phyloP scores from a whole-genome alignment of 176 grass and related monocot genomes.

The Musa beccarii region DNA sequence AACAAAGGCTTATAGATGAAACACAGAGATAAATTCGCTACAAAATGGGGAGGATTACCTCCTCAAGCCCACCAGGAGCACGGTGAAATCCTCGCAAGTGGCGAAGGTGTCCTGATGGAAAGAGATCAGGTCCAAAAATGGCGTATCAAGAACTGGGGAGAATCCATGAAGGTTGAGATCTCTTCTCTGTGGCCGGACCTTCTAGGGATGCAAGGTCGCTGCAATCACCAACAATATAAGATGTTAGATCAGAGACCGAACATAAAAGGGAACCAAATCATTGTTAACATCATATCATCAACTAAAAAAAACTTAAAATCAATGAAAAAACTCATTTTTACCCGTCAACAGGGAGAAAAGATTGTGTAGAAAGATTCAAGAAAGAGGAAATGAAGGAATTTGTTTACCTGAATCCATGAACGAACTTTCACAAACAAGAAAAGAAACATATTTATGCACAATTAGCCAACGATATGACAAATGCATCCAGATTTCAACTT shows the following conservation, averaged over 20 bases:
- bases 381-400: too few species aligned
- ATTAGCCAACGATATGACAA: too few species aligned
- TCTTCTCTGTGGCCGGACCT: constrained; percentile 28
- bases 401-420: too few species aligned
- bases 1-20: neutral
- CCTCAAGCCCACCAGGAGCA: constrained; percentile 38
- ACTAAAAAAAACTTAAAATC: too few species aligned
- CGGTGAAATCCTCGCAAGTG: constrained; percentile 41
- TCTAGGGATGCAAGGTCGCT: constrained; percentile 27
- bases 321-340: too few species aligned
- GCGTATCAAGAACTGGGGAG: constrained; percentile 39
- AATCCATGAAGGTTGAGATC: constrained; percentile 36
- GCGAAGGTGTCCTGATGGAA: constrained; percentile 27
- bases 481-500: neutral
- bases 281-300: too few species aligned
- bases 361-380: too few species aligned
- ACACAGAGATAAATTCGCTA: neutral
- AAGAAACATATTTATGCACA: too few species aligned
- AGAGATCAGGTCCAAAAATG: constrained; percentile 28
- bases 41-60: constrained; percentile 28
- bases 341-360: too few species aligned
- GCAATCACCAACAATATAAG: constrained; percentile 2
- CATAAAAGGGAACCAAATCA: too few species aligned
- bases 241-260: too few species aligned
- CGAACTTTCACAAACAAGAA: too few species aligned